phyloP scores from a whole-genome alignment of 169 alveolate genomes.

The Cryptosporidium ubiquitum region DNA sequence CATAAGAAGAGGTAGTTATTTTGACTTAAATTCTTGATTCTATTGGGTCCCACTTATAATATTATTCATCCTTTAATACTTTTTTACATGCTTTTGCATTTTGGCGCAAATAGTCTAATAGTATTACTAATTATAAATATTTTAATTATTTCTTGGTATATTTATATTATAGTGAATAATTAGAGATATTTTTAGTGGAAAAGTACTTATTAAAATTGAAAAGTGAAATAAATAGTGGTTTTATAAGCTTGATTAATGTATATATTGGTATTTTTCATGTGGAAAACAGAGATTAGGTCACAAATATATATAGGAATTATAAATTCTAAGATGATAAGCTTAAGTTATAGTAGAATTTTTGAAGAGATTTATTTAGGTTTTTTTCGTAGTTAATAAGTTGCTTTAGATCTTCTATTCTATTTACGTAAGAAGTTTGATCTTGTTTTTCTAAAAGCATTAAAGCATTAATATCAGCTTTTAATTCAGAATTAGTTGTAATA shows the following conservation, averaged over 20 bases:
- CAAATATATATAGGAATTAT: background rate
- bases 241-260: no score
- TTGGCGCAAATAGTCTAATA: background rate
- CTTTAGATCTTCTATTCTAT: constrained; percentile 63
- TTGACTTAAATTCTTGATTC: background rate
- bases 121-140: no score
- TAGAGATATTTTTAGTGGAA: no score
- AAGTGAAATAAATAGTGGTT: no score
- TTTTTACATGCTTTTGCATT: background rate
- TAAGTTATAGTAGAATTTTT: constrained; percentile 68
- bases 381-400: constrained; percentile 75
- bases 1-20: constrained; percentile 10
- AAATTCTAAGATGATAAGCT: background rate
- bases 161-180: no score
- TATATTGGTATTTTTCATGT: background rate
- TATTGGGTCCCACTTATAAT: background rate
- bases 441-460: constrained; percentile 40
- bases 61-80: background rate
- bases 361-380: constrained; percentile 75
- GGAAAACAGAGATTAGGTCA: background rate
- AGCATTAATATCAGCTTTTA: constrained; percentile 62
- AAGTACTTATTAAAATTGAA: no score
- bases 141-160: no score
- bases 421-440: constrained; percentile 58
- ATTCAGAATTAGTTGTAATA: constrained; percentile 29